Conservation (phyloP, 176 grass and related monocot genomes). For the Canna indica region DNA sequence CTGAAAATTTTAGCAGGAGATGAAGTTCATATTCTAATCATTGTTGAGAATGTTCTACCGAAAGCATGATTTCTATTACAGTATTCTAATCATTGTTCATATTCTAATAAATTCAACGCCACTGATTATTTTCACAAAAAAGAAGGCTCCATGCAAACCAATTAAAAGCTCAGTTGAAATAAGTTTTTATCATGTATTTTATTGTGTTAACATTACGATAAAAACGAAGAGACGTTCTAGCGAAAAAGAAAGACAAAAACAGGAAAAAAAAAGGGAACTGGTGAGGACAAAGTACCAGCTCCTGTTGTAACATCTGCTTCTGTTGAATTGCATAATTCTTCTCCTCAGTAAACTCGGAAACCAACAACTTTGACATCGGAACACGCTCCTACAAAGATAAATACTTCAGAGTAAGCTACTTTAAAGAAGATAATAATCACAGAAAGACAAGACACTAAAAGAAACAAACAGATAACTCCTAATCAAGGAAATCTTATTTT, state of each 20-base stretch:
- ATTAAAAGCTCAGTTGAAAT: background rate
- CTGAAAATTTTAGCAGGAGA: no score
- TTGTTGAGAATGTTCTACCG: no score
- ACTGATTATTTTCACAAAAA: background rate
- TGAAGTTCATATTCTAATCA: no score
- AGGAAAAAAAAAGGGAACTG: background rate
- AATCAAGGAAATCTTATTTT: no score
- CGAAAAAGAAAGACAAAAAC: no score
- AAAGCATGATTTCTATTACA: no score
- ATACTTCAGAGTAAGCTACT: conserved; percentile 6
- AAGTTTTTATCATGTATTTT: no score
- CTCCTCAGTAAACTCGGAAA: no score
- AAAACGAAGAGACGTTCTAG: conserved; percentile 10
- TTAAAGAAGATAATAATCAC: conserved; percentile 1
- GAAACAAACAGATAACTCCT: background rate
- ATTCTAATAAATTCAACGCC: background rate
- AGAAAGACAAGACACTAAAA: background rate
- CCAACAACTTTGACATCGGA: conserved; percentile 30
- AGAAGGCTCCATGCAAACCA: background rate
- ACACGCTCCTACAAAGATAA: conserved; percentile 29
- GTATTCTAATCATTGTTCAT: no score
- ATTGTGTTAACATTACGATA: background rate
- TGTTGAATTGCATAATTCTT: conserved; percentile 40
- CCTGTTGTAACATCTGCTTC: conserved; percentile 56
- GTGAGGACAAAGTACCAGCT: conserved; percentile 41